phyloP scores from a whole-genome alignment of 257 asterid genomes.

The Perilla frutescens region DNA sequence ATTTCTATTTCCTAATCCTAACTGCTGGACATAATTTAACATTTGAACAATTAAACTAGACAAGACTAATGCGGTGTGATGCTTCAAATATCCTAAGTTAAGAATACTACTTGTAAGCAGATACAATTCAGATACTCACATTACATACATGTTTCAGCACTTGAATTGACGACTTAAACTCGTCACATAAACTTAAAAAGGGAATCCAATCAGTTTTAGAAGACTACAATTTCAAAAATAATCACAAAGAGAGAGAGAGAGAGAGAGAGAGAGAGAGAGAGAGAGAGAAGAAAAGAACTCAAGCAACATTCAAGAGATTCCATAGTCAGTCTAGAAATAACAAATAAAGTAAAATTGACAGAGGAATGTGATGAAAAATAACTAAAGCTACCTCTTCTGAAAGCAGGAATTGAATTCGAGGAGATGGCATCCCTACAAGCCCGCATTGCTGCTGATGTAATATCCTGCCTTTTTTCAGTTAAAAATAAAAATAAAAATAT shows the following conservation, averaged over 20 bases:
- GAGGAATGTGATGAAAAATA: background rate
- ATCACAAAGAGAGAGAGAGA: background rate
- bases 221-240: background rate
- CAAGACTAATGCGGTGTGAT: background rate
- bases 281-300: background rate
- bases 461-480: conserved; percentile 63
- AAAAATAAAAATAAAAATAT: background rate
- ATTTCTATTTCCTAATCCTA: background rate
- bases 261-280: no score
- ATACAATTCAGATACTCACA: background rate
- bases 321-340: background rate
- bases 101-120: background rate
- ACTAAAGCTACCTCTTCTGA: conserved; percentile 66
- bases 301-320: conserved; percentile 10
- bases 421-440: conserved; percentile 93
- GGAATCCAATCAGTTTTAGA: background rate
- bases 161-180: background rate
- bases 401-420: conserved; percentile 93
- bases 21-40: conserved; percentile 6
- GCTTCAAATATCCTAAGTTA: background rate
- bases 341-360: conserved; percentile 2
- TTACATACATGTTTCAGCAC: background rate
- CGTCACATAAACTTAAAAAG: conserved; percentile 5
- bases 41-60: background rate
- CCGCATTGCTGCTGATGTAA: conserved; percentile 91